These are phyloP conservation scores for Podospora fimiseda DNA, from an alignment of 495 filamentous ascomycete species.

Conservation along the genomic window DNA sequence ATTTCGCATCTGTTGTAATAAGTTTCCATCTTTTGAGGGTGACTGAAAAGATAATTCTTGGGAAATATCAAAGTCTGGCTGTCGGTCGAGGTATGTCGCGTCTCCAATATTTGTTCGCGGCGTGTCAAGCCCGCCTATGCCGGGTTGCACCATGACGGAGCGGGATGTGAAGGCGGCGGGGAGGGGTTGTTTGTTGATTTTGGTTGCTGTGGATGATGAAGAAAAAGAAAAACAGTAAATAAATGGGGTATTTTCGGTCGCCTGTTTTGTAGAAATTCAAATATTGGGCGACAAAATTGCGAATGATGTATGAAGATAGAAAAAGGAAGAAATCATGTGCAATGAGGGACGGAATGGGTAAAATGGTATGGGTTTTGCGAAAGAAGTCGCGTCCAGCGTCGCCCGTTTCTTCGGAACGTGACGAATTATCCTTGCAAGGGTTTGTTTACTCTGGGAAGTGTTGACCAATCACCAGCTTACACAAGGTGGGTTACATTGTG, in stretches of 20 bases:
- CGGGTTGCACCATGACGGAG: slow-evolving; percentile 42
- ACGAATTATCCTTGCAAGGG: slow-evolving; percentile 7
- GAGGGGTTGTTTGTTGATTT: neutral
- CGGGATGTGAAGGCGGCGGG: neutral
- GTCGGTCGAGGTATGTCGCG: slow-evolving; percentile 66
- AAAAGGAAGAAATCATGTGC: neutral
- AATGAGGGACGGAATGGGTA: neutral
- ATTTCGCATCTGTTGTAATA: slow-evolving; percentile 60
- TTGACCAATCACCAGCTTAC: slow-evolving; percentile 17
- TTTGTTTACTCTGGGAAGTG: slow-evolving; percentile 26
- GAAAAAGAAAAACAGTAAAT: neutral
- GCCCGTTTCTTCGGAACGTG: neutral
- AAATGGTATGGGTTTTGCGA: slow-evolving; percentile 4
- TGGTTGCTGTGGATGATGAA: neutral
- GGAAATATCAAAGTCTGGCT: slow-evolving; percentile 69
- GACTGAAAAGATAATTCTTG: slow-evolving; percentile 80
- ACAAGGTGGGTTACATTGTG: neutral
- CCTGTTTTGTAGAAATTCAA: slow-evolving; percentile 2
- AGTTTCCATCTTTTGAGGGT: slow-evolving; percentile 70
- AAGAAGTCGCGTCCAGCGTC: slow-evolving; percentile 17
- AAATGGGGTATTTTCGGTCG: no score
- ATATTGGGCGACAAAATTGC: neutral
- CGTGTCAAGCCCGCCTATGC: slow-evolving; percentile 61
- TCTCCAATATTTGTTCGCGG: slow-evolving; percentile 74
- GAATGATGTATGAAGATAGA: neutral